Evolutionary conservation across 306 rosid genomes (phyloP).

Genomic region (Trifolium repens): DNA sequence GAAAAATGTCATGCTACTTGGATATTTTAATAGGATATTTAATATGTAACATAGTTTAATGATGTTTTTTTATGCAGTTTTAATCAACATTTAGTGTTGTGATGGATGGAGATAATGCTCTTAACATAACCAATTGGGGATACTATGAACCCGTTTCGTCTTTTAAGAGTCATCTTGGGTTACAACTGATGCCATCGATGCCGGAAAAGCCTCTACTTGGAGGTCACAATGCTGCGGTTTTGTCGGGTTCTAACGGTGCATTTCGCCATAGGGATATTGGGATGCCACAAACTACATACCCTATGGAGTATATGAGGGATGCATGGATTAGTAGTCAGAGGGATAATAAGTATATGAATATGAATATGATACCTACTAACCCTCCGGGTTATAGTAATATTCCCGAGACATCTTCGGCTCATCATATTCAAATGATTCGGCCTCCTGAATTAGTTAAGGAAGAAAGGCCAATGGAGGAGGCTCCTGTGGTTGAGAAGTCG

Average conservation of each 20-base stretch:
- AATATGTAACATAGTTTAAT: slow-evolving; percentile 40
- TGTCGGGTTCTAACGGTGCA: slow-evolving; percentile 58
- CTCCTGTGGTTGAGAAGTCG: slow-evolving; percentile 55
- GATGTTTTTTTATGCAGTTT: slow-evolving; percentile 33
- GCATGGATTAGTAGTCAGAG: slow-evolving; percentile 82
- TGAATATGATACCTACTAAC: slow-evolving; percentile 73
- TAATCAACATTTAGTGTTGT: slow-evolving; percentile 43
- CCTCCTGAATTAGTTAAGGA: slow-evolving; percentile 64
- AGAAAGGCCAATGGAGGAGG: slow-evolving; percentile 69
- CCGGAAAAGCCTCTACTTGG: slow-evolving; percentile 71
- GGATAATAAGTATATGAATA: slow-evolving; percentile 52
- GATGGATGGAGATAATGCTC: slow-evolving; percentile 90
- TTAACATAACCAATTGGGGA: slow-evolving; percentile 94
- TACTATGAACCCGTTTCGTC: slow-evolving; percentile 80
- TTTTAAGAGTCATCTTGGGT: slow-evolving; percentile 78
- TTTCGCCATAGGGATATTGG: slow-evolving; percentile 74
- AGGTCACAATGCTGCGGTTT: slow-evolving; percentile 63
- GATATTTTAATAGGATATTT: slow-evolving; percentile 35
- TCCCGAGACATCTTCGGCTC: slow-evolving; percentile 69
- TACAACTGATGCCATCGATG: slow-evolving; percentile 89
- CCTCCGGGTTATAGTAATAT: slow-evolving; percentile 54
- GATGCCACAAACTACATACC: slow-evolving; percentile 64
- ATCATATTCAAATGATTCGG: slow-evolving; percentile 69
- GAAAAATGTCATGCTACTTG: slow-evolving; percentile 33
- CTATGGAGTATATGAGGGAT: slow-evolving; percentile 79